A percentile compares a stretch with the other conserved stretches of the same genome.
Evolutionary conservation across 345 rosid genomes (phyloP).

Genomic region (Hirschfeldia incana): DNA sequence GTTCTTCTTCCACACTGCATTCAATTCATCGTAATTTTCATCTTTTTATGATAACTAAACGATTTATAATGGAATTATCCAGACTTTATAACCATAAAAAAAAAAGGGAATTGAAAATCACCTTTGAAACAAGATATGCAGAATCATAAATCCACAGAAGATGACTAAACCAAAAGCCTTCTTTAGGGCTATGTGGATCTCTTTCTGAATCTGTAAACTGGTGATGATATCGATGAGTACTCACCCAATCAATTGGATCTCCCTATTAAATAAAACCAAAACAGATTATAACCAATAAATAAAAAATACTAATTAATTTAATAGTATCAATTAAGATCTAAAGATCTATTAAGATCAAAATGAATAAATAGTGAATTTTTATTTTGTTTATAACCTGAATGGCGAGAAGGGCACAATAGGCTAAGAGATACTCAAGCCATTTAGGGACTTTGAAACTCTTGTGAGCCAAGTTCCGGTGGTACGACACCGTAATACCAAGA

Average conservation of each 20-base stretch:
- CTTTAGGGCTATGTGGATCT: slow-evolving; percentile 91
- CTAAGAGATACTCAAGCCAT: slow-evolving; percentile 85
- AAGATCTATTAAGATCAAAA: background rate
- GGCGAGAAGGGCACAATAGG: slow-evolving; percentile 77
- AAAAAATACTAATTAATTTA: background rate
- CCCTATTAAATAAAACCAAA: slow-evolving; percentile 19
- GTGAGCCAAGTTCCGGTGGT: slow-evolving; percentile 73
- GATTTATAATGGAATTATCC: background rate
- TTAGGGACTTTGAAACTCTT: slow-evolving; percentile 79
- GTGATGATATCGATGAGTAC: slow-evolving; percentile 88
- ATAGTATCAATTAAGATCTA: slow-evolving; percentile 5
- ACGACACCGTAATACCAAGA: slow-evolving; percentile 77
- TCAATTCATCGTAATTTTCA: background rate
- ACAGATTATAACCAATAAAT: background rate
- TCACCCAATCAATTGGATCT: slow-evolving; percentile 89
- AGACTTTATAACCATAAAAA: background rate
- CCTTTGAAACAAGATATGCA: slow-evolving; percentile 51
- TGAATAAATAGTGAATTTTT: background rate
- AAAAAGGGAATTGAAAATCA: slow-evolving; percentile 13
- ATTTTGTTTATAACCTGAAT: slow-evolving; percentile 52
- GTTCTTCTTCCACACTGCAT: slow-evolving; percentile 71
- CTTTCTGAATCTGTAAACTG: slow-evolving; percentile 77
- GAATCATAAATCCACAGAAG: slow-evolving; percentile 82
- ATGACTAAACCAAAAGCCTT: slow-evolving; percentile 96
- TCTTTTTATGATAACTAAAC: background rate